Conservation (phyloP, 495 filamentous ascomycete species). For the Trichocladium uniseriatum region DNA sequence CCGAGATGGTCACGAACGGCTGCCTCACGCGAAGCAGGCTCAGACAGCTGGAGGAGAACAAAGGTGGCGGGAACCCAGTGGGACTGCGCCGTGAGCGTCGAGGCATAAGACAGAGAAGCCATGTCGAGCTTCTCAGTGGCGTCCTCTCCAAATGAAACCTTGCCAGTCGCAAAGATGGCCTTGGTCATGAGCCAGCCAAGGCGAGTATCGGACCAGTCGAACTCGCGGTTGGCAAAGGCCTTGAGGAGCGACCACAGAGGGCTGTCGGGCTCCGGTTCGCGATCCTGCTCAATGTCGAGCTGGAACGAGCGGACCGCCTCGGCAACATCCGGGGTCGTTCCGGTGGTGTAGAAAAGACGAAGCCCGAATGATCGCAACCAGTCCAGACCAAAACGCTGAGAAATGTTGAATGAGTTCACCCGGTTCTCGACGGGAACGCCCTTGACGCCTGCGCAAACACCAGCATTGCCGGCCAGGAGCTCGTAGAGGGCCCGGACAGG, state of each 20-base stretch:
- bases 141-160: constrained; percentile 32
- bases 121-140: constrained; percentile 50
- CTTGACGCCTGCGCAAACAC: constrained; percentile 66
- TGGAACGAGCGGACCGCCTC: constrained; percentile 60
- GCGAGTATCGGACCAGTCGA: constrained; percentile 60
- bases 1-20: constrained; percentile 62
- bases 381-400: constrained; percentile 71
- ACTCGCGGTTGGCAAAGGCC: constrained; percentile 54
- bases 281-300: constrained; percentile 54
- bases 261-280: constrained; percentile 59
- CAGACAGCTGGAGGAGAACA: constrained; percentile 66
- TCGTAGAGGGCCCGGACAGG: constrained; percentile 82
- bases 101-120: constrained; percentile 59
- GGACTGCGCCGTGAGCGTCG: constrained; percentile 56
- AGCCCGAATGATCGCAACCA: constrained; percentile 92
- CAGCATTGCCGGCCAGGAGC: constrained; percentile 75
- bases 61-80: constrained; percentile 63
- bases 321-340: constrained; percentile 47
- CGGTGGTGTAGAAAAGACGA: constrained; percentile 71
- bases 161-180: constrained; percentile 42
- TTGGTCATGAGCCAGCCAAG: constrained; percentile 73
- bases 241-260: constrained; percentile 79
- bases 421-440: constrained; percentile 64
- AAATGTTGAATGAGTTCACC: constrained; percentile 64
- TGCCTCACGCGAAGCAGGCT: constrained; percentile 50